Evolutionary conservation across 1,139 yeast genomes (phyloP), one percentile per base, ranked within the genome.

Genomic region (Diutina ranongensis): DNA sequence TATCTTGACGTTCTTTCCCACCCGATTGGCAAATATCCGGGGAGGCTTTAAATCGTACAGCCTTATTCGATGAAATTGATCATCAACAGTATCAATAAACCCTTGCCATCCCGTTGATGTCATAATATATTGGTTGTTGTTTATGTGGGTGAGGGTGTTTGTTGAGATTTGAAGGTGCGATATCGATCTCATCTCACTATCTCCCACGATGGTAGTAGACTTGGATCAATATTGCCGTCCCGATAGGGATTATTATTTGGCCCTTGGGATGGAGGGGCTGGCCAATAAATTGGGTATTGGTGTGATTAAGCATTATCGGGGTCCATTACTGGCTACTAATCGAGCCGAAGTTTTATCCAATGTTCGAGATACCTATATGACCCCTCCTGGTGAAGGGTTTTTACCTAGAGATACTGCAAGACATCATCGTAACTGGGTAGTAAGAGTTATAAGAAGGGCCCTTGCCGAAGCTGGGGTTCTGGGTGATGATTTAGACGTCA

Each of bases 371-470:
- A 92, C 99, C 0, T 94, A 92, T 58, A 71, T 84, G 32, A 83
- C 97, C 0, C 98, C 98, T 4, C 96, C 98, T 2, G 99, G 99
- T 1, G 97, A 92, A 64, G 99, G 98, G 2, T 92, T 92, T 56
- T 65, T 92, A 46, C 99, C 98, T 1, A 64, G 97, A 50, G 98
- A 92, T 58, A 88, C 97, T 0, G 98, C 98, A 3, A 73, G 95
- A 53, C 98, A 92, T 59, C 99, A 92, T 61, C 65, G 97, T 44
- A 86, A 87, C 62, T 89, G 97, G 97, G 94, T 80, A n/a, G 89
- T 85, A 1, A 65, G 97, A 47, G 65, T 89, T 35, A 78, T 87
- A 45, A 80, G 78, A 54, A 58, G 57, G 35, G 85, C 97, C 0
- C 59, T 92, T 46, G 60, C 59, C 2, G 92, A 82, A 40, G 83